phyloP scores from a whole-genome alignment of 2,329 filamentous ascomycete species.

The Talaromyces sp. region DNA sequence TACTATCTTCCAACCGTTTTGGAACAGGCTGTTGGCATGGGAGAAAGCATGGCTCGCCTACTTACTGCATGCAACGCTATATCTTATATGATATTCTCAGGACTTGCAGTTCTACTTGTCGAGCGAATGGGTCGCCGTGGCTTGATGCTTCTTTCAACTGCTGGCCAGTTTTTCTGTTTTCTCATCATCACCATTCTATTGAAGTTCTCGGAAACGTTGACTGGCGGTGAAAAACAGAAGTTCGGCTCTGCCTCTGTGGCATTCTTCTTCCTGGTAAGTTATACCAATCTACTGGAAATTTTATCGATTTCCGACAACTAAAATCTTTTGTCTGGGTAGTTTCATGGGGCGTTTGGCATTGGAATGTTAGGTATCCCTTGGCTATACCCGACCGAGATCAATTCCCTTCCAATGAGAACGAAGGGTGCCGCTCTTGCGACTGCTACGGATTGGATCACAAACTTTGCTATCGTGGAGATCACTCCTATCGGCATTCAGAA shows the following conservation, averaged over 20 bases:
- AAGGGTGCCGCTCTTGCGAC: conserved; percentile 53
- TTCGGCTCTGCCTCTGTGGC: conserved; percentile 13
- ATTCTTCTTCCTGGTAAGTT: conserved; percentile 16
- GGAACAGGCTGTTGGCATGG: conserved; percentile 45
- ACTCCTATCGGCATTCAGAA: conserved; percentile 49
- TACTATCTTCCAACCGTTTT: conserved; percentile 41
- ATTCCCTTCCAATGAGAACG: conserved; percentile 51
- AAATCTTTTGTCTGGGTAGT: background rate
- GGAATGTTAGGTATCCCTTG: conserved; percentile 34
- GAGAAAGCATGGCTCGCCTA: conserved; percentile 43
- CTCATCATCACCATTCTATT: conserved; percentile 52
- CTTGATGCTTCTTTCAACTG: conserved; percentile 54
- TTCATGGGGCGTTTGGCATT: conserved; percentile 14
- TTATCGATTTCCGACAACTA: background rate
- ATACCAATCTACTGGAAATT: no score
- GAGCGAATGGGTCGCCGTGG: conserved; percentile 53
- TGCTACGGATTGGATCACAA: conserved; percentile 50
- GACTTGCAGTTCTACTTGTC: conserved; percentile 49
- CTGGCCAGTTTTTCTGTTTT: conserved; percentile 54
- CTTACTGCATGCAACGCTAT: conserved; percentile 51
- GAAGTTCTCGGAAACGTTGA: conserved; percentile 2
- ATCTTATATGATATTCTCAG: conserved; percentile 50
- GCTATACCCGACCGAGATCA: conserved; percentile 55
- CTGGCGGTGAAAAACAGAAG: background rate
- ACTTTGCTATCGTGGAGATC: conserved; percentile 45